Evolutionary conservation across 2,329 filamentous ascomycete species (phyloP), one percentile per base, ranked within the genome.

Genomic region (Fusarium virguliforme): DNA sequence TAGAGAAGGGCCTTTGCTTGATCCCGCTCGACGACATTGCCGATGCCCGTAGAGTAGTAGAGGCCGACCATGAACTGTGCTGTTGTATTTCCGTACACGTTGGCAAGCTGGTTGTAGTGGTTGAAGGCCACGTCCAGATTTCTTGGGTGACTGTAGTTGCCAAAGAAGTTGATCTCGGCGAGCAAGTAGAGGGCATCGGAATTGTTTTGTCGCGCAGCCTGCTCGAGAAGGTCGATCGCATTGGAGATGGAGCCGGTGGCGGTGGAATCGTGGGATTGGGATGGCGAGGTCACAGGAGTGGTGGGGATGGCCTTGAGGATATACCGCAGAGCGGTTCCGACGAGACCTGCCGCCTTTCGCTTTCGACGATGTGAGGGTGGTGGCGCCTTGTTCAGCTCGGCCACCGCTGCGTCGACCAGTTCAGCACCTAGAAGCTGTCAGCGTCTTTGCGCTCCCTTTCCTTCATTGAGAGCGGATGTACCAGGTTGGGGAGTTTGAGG

Each of bases 11-110:
- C 94, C 81, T 94, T 95, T 10, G 95, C 95, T 82, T 98, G 96
- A 76, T 99, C 93, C 46, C 89, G 88, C 78, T 93, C 89, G 6
- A 97, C 93, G 1, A 91, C 91, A 34, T 90, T 90, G 15, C 94
- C 95, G 64, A 99, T 87, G 0, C 96, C 96, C 0, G 96, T 99
- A 37, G 95, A 95, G 81, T 99, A 95, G 88, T 97, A 96, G 74
- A 99, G 90, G 0, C 94, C 96, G 51, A 98, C 80, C 95, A 99
- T 98, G 81, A 97, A 92, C 80, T 98, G 94, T 2, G 96, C 96
- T 12, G 95, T 97, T 71, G 90, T 92, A 81, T 99, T 98, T 48
- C 95, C 96, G 72, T 92, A 88, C 65, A 91, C 80, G 18, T 87
- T 86, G 3, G 95, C 94, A 60, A 99, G 87, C 67, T 91, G 86